Conservation (phyloP, 2,329 filamentous ascomycete genomes). For the Trematosphaeria pertusa region DNA sequence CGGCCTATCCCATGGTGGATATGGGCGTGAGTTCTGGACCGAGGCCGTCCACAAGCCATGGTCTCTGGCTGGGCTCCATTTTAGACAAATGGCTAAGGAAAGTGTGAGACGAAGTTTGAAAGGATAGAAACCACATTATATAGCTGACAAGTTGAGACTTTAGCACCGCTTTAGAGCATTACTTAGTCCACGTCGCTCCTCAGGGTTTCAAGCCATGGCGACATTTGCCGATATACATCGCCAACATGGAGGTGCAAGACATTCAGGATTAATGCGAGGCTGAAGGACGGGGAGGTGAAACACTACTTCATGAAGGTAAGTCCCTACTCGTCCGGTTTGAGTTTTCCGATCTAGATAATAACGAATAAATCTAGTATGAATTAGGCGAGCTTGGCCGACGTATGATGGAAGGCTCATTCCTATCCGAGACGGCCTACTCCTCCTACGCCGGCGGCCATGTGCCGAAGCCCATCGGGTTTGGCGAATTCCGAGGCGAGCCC, state of each 20-base stretch:
- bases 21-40: too few species aligned
- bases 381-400: constrained; percentile 8
- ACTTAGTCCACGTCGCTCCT: too few species aligned
- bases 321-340: background rate
- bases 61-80: too few species aligned
- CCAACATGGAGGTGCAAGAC: constrained; percentile 9
- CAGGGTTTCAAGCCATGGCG: too few species aligned
- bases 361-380: constrained; percentile 1
- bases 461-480: constrained; percentile 12
- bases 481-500: constrained; percentile 6
- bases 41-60: too few species aligned
- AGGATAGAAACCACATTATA: too few species aligned
- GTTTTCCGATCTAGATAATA: background rate
- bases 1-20: too few species aligned
- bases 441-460: constrained; percentile 5
- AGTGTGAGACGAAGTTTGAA: too few species aligned
- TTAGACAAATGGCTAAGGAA: too few species aligned
- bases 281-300: constrained; percentile 5
- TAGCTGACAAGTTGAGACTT: too few species aligned
- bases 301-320: constrained; percentile 16
- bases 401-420: constrained; percentile 15
- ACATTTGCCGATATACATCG: too few species aligned
- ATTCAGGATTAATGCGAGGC: constrained; percentile 4
- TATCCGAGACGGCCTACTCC: constrained; percentile 3
- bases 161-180: too few species aligned